Conservation (phyloP, 495 filamentous ascomycete genomes). For the Alectoria sarmentosa region DNA sequence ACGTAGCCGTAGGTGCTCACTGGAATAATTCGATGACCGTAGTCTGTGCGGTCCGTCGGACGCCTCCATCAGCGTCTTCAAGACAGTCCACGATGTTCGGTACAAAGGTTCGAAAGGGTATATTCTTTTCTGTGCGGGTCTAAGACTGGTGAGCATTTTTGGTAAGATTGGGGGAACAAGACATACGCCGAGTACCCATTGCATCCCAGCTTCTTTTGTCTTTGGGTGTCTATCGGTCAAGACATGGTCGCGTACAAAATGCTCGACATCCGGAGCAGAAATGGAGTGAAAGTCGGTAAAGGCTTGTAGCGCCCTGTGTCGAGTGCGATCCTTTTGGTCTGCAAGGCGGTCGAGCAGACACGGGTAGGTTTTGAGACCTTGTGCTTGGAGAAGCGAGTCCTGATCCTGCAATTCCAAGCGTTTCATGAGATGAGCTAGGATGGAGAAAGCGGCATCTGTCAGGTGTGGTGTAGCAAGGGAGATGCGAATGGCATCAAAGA, state of each 20-base stretch:
- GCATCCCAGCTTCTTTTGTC: conserved; percentile 74
- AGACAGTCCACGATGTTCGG: conserved; percentile 74
- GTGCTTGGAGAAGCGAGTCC: conserved; percentile 55
- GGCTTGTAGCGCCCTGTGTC: conserved; percentile 60
- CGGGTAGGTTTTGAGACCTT: conserved; percentile 57
- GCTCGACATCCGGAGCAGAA: conserved; percentile 70
- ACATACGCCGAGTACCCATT: conserved; percentile 67
- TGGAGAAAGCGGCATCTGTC: conserved; percentile 70
- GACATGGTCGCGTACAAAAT: conserved; percentile 66
- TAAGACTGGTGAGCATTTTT: conserved; percentile 30
- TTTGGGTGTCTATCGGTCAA: conserved; percentile 72
- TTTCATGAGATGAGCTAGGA: conserved; percentile 76
- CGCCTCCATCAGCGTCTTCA: conserved; percentile 80
- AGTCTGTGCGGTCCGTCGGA: conserved; percentile 74
- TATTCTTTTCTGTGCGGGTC: conserved; percentile 69
- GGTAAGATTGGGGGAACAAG: conserved; percentile 15
- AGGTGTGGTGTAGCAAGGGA: conserved; percentile 69
- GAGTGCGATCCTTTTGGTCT: conserved; percentile 77
- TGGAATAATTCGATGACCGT: conserved; percentile 79
- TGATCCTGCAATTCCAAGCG: conserved; percentile 76
- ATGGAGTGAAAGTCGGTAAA: conserved; percentile 55
- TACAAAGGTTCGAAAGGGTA: conserved; percentile 77
- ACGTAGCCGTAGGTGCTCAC: conserved; percentile 38
- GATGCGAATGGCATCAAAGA: conserved; percentile 66
- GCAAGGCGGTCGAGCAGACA: conserved; percentile 78